Conservation (phyloP, 148 eudicot genomes). For the Diospyros lotus region DNA sequence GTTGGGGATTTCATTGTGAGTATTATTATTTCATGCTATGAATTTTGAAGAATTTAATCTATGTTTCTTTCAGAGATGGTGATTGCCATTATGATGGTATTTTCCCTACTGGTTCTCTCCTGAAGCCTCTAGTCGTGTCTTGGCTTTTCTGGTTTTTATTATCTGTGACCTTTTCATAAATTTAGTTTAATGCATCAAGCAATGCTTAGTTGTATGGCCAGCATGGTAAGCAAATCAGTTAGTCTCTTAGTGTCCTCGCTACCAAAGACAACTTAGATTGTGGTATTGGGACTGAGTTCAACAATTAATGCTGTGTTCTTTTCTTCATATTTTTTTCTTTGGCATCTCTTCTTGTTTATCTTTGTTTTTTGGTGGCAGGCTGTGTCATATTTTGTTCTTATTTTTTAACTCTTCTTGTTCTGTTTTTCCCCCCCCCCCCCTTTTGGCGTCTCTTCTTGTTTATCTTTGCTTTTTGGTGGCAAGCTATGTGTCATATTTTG, state of each 20-base stretch:
- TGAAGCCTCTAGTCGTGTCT: neutral
- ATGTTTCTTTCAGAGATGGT: neutral
- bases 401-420: no score
- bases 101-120: neutral
- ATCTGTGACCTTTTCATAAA: neutral
- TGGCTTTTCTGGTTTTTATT: neutral
- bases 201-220: neutral
- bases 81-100: neutral
- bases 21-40: neutral
- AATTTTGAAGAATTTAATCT: neutral
- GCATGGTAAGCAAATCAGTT: neutral
- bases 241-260: neutral
- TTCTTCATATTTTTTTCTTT: no score
- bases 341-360: no score
- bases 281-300: no score
- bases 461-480: no score
- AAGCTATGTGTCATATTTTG: no score
- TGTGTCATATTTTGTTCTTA: no score
- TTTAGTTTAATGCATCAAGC: neutral
- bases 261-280: neutral
- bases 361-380: no score
- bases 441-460: no score
- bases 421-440: no score
- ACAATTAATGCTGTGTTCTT: no score
- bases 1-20: conserved; percentile 29